phyloP scores from a whole-genome alignment of 2,329 filamentous ascomycete species.

The Thelonectria blattea region DNA sequence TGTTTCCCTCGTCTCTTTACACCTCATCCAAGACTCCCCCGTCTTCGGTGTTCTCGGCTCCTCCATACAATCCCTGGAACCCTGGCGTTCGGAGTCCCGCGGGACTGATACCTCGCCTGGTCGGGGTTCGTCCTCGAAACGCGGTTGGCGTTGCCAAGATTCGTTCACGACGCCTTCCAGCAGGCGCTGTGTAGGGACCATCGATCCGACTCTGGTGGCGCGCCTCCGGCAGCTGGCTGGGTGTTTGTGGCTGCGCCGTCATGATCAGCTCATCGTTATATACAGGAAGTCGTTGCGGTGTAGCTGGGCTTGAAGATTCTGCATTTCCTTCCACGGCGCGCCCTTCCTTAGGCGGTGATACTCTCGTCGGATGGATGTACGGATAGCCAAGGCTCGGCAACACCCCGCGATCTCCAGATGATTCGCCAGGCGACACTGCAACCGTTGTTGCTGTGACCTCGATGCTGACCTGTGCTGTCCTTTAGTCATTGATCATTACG shows the following conservation, averaged over 20 bases:
- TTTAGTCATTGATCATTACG: not conserved
- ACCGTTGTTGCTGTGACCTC: not conserved
- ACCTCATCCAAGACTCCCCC: not conserved
- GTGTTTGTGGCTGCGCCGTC: conserved; percentile 32
- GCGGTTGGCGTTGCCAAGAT: conserved; percentile 2
- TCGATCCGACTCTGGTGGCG: conserved; percentile 34
- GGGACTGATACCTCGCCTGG: conserved; percentile 43
- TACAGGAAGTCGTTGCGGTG: conserved; percentile 24
- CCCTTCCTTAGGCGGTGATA: not conserved
- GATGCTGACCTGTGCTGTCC: not conserved
- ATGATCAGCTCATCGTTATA: conserved; percentile 30
- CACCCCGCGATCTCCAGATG: not conserved
- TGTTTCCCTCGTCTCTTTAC: not conserved
- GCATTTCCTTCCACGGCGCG: not conserved
- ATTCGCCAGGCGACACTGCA: not conserved
- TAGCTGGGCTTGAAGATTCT: not conserved
- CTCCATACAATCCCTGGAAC: conserved; percentile 54
- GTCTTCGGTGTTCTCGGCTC: conserved; percentile 55
- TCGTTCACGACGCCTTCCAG: conserved; percentile 18
- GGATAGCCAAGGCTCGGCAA: not conserved
- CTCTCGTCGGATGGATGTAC: not conserved
- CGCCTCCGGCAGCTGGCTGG: conserved; percentile 33
- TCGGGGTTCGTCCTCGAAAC: conserved; percentile 16
- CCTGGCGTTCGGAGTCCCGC: conserved; percentile 50
- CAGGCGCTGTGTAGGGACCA: conserved; percentile 31